Evolutionary conservation across 257 asterid genomes (phyloP), one percentile per base, ranked within the genome.

Genomic region (Nicotiana tomentosiformis): DNA sequence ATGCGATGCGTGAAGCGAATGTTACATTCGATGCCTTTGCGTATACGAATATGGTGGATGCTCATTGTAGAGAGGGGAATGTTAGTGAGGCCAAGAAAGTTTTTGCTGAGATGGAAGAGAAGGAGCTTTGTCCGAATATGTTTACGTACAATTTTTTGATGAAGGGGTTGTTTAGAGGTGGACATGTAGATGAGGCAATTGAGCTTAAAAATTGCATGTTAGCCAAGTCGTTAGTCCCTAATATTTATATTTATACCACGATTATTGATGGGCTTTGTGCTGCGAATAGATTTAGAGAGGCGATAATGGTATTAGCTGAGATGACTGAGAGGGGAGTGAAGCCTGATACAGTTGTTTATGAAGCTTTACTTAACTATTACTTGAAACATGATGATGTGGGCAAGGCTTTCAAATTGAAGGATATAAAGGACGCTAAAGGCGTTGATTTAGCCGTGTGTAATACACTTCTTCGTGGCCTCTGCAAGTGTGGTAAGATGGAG

Each of bases 111-210:
- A 84, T 84, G 84, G 82, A 64, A 62, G 55, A 33, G 53, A 84
- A 81, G 37, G 87, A 80, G 1, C 74, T n/a, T 56, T 2, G 43
- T 49, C 82, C 84, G 15, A 74, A 23, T 65, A n/a, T 35, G 46
- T 80, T 81, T 20, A 53, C 82, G 6, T 81, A 84, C 58, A 72
- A 62, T 7, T 53, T 81, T 35, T 18, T 84, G 77, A 51, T 81
- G 69, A 80, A 65, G 53, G 87, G 79, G 30, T 74, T 84, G 79
- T 81, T 83, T 76, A 74, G 77, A 66, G 20, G 37, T 51, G 82
- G 84, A 3, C 4, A 55, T 18, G 56, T 81, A 46, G 82, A 84
- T 62, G 87, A 84, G 58, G 87, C 87, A 60, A 81, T 72, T 72
- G 82, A 76, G 56, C 15, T 84, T 66, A 84, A 81, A 57, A 51